A percentile compares a stretch with the other conserved stretches of the same genome.
phyloP scores from a whole-genome alignment of 768 basidiomycete species.

The Galerina sulciceps region DNA sequence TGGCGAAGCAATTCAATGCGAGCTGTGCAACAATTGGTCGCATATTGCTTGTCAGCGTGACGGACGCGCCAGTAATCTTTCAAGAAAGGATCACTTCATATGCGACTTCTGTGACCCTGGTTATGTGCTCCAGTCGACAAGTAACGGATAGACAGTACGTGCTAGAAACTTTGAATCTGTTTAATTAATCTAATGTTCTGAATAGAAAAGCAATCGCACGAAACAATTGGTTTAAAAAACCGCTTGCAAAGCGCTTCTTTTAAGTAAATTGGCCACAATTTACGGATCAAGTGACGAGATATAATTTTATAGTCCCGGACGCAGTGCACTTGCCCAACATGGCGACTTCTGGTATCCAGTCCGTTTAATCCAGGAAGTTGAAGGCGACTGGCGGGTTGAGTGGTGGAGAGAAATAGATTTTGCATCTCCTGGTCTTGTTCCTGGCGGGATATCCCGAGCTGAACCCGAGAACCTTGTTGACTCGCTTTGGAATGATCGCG shows the following conservation, averaged over 20 bases:
- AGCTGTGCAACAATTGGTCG: constrained; percentile 20
- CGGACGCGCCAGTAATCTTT: constrained; percentile 14
- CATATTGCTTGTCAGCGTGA: constrained; percentile 25
- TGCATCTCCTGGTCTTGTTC: not conserved
- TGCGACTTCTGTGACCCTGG: constrained; percentile 10
- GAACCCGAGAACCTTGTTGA: constrained; percentile 9
- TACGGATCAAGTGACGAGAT: no score
- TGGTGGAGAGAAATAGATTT: constrained; percentile 4
- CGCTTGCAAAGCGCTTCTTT: no score
- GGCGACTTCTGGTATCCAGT: no score
- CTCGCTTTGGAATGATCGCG: constrained; percentile 15
- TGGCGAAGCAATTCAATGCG: constrained; percentile 23
- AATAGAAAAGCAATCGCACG: no score
- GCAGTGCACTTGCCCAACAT: no score
- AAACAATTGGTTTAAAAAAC: no score
- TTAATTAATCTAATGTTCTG: no score
- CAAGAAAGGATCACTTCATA: not conserved
- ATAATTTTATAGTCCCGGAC: no score
- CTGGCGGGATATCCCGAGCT: not conserved
- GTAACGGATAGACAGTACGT: not conserved
- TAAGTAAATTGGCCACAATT: no score
- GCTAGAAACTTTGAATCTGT: not conserved
- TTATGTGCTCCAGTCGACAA: not conserved
- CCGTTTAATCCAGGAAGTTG: not conserved
- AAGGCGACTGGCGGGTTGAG: not conserved